Percentiles rank a stretch among this genome's conserved stretches.
Evolutionary conservation across 2,329 filamentous ascomycete genomes (phyloP).

Genomic region (Trichoderma sp.): DNA sequence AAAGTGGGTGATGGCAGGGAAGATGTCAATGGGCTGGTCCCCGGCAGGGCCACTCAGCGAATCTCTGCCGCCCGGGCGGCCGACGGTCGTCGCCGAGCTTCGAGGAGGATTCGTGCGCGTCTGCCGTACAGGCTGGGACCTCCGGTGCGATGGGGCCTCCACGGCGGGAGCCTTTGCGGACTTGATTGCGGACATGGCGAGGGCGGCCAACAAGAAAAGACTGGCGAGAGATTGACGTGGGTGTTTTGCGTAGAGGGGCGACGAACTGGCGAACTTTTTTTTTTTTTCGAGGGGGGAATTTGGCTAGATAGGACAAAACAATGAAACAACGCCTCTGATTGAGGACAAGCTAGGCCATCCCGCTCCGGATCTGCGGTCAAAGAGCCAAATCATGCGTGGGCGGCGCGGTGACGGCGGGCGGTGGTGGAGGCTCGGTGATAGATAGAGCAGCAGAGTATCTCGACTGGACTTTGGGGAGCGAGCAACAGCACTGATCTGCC

Average conservation of each 20-base stretch:
- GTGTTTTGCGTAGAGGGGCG: constrained; percentile 15
- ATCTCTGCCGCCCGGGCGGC: constrained; percentile 50
- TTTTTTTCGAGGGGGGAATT: neutral
- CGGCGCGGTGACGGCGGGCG: neutral
- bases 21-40: constrained; percentile 66
- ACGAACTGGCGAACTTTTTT: constrained; percentile 15
- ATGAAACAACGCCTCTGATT: constrained; percentile 25
- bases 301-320: constrained; percentile 10
- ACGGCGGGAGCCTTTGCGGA: constrained; percentile 51
- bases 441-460: constrained; percentile 19
- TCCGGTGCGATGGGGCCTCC: constrained; percentile 53
- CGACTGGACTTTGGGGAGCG: constrained; percentile 23
- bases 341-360: constrained; percentile 29
- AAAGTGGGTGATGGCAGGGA: constrained; percentile 71
- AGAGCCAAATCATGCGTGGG: constrained; percentile 22
- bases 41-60: constrained; percentile 47
- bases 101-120: constrained; percentile 65
- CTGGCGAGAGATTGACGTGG: neutral
- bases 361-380: constrained; percentile 18
- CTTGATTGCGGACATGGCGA: constrained; percentile 52
- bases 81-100: constrained; percentile 51
- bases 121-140: constrained; percentile 66
- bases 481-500: constrained; percentile 23
- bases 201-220: neutral
- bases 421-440: constrained; percentile 5